Evolutionary conservation across 495 filamentous ascomycete genomes (phyloP).

Genomic region (Trichoderma reesei): DNA sequence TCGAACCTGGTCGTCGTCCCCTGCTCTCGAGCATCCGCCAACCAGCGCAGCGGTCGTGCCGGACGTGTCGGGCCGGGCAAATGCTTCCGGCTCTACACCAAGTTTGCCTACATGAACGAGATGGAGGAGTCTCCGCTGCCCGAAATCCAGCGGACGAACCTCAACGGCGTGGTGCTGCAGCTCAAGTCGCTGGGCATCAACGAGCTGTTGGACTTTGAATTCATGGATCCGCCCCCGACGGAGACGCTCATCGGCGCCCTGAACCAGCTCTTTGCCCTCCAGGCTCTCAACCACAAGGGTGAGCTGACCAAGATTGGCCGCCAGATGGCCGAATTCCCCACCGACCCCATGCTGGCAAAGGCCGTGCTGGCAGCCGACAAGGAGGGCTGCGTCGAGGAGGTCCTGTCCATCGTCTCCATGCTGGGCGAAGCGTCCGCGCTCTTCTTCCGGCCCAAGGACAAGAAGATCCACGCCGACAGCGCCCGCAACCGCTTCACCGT

Average conservation of each 20-base stretch:
- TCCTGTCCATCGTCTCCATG: slow-evolving; percentile 92
- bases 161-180: slow-evolving; percentile 74
- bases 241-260: slow-evolving; percentile 85
- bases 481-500: slow-evolving; percentile 87
- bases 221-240: slow-evolving; percentile 87
- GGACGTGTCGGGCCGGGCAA: slow-evolving; percentile 91
- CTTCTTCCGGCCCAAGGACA: slow-evolving; percentile 95
- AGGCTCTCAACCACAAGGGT: slow-evolving; percentile 80
- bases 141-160: slow-evolving; percentile 86
- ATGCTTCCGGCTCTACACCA: slow-evolving; percentile 91
- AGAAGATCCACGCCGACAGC: slow-evolving; percentile 90
- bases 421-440: slow-evolving; percentile 78
- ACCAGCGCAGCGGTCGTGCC: slow-evolving; percentile 85
- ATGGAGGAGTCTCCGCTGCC: slow-evolving; percentile 88
- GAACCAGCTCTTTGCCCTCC: slow-evolving; percentile 86
- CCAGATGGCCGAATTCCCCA: slow-evolving; percentile 95
- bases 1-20: slow-evolving; percentile 85
- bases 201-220: slow-evolving; percentile 89
- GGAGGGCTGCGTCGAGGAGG: slow-evolving; percentile 86
- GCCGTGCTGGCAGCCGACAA: slow-evolving; percentile 82
- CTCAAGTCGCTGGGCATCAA: slow-evolving; percentile 90
- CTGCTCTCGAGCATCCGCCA: slow-evolving; percentile 87
- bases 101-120: slow-evolving; percentile 89
- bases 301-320: slow-evolving; percentile 86
- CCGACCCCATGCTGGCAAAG: slow-evolving; percentile 88